Evolutionary conservation across 345 rosid species (phyloP), one percentile per base, ranked within the genome.

Genomic region (Linum trigynum): DNA sequence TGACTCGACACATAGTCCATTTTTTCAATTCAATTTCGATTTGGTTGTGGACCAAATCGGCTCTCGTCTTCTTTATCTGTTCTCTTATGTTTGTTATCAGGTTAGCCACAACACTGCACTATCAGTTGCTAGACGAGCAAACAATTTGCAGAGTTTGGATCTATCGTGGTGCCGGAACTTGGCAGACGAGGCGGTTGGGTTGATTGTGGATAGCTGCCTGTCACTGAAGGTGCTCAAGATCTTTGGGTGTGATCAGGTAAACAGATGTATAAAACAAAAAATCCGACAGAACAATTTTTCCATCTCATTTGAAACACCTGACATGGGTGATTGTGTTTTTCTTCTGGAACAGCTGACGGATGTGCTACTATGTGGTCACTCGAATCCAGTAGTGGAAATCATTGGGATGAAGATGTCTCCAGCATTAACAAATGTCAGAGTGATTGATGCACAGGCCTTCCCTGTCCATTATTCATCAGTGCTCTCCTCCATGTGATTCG

Each of bases 201-300:
- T 79, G 76, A 85, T 90, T 74, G 97, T 84, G 16, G 99, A 94
- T 82, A 83, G 79, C 77, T 90, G 98, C 76, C 76, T 59, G 53
- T 85, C 81, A 35, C 62, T 94, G 80, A 80, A 69, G 77, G 75
- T 83, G 71, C 78, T 94, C 67, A 90, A 84, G 73, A 63, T 94
- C 62, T 94, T 88, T 67, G 99, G 99, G 71, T 90, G 97, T 80
- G 72, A 80, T 67, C 98, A 92, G 91, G 98, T 92, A 73, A 23
- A 23, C 32, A 23, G 32, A 23, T 23, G 32, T 23, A 23, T 23
- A 23, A 23, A 23, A 23, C 32, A 23, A 23, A 23, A 23, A 23
- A 23, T 23, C 32, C 32, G 32, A 23, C 32, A 23, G 32, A 23
- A 23, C 32, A 23, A 23, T 23, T 23, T 23, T 23, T 23, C 32